Evolutionary conservation across 148 eudicot genomes (phyloP).

Genomic region (Chenopodium berlandieri): DNA sequence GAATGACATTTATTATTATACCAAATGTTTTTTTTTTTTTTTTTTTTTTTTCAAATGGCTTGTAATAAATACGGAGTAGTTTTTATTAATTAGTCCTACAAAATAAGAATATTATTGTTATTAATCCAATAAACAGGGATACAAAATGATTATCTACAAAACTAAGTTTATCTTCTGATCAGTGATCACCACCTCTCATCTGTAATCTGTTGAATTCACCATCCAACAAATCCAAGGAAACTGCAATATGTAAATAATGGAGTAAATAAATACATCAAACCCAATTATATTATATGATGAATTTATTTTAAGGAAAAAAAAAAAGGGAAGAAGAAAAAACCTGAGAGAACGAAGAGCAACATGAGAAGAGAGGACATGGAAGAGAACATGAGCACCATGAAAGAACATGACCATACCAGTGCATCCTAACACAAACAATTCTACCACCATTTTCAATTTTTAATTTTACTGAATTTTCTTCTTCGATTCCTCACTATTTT

Average conservation of each 20-base stretch:
- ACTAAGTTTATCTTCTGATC: neutral
- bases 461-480: too few relatives aligned
- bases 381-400: constrained; percentile 59
- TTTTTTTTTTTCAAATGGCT: too few relatives aligned
- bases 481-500: too few relatives aligned
- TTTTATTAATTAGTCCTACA: too few relatives aligned
- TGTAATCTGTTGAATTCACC: constrained; percentile 16
- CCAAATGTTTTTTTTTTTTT: too few relatives aligned
- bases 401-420: constrained; percentile 58
- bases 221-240: constrained; percentile 51
- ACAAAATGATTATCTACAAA: neutral
- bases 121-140: neutral
- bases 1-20: too few relatives aligned
- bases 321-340: constrained; percentile 20
- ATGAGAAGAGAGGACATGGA: constrained; percentile 44
- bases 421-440: constrained; percentile 60
- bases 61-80: too few relatives aligned
- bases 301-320: neutral
- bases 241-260: constrained; percentile 28
- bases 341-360: constrained; percentile 55
- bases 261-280: neutral
- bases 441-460: constrained; percentile 31
- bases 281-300: too few relatives aligned
- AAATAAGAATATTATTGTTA: too few relatives aligned
- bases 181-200: neutral